Conservation (phyloP, 345 rosid species). For the Eucalyptus lansdowneana region DNA sequence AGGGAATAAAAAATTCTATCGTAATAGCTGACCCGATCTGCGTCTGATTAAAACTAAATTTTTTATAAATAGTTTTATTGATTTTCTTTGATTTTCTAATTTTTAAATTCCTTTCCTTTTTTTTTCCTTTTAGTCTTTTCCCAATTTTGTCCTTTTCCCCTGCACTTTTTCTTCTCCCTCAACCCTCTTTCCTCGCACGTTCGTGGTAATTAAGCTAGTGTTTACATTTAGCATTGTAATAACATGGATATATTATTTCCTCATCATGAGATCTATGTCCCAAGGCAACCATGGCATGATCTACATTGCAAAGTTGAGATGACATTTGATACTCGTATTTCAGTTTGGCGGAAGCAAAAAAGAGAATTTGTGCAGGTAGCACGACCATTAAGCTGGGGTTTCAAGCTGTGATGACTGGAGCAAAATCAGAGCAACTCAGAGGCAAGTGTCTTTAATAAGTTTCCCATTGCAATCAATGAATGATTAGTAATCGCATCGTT, state of each 20-base stretch:
- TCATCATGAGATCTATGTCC: constrained; percentile 3
- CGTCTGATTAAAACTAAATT: too few relatives aligned
- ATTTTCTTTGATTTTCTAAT: too few relatives aligned
- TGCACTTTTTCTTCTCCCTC: too few relatives aligned
- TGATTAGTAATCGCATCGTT: background rate
- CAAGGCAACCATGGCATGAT: constrained; percentile 22
- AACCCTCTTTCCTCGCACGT: background rate
- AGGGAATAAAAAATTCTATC: too few relatives aligned
- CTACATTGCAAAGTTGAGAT: background rate
- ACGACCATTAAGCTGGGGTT: too few relatives aligned
- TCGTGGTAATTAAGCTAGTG: background rate
- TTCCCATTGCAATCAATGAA: background rate
- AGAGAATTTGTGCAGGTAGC: background rate
- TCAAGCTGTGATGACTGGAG: background rate
- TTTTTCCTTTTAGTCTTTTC: too few relatives aligned
- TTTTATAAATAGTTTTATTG: too few relatives aligned
- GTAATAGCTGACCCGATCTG: too few relatives aligned
- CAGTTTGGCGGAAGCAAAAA: background rate
- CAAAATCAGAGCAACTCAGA: background rate
- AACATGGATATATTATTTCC: background rate
- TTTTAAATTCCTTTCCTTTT: too few relatives aligned
- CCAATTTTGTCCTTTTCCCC: too few relatives aligned
- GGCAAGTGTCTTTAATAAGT: background rate
- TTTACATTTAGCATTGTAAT: background rate
- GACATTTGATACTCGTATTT: background rate